Evolutionary conservation across 768 basidiomycete species (phyloP), one percentile per base, ranked within the genome.

Genomic region (Pleurotus pulmonarius): DNA sequence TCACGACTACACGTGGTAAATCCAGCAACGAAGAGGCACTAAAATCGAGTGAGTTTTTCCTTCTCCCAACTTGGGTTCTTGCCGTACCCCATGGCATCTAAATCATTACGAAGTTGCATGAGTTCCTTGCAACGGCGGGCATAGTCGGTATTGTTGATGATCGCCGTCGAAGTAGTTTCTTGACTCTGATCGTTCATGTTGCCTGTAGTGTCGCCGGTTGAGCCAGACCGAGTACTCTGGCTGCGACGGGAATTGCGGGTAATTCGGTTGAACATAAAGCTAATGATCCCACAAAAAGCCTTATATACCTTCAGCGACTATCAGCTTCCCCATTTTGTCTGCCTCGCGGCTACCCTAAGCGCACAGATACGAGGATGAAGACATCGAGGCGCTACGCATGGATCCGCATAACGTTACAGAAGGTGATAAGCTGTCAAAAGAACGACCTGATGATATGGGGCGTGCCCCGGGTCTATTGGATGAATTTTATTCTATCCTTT

Each of bases 1-100:
- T 83, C 4, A 84, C 82, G 0, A 74, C 79, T 8, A 84, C 75
- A 5, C 74, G 70, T n/a, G 83, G 83, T 12, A 83, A 60, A 56
- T 78, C 73, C 0, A 83, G 68, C 34, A 73, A 29, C 5, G 63
- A 63, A 2, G 69, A 62, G 5, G 73, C 76, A 3, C 79, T 81
- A 56, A 8, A 46, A 45, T 11, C 5, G 24, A 49, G 29, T 37
- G 18, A 20, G 34, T 13, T 46, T 40, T 13, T 40, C 38, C 46
- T 5, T 11, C 5, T 16, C 18, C 49, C 40, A 45, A 18, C 9
- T 25, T 1, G 7, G 12, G 25, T 46, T 5, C 15, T 64, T 65
- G 29, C 4, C 29, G 29, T 64, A 66, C 80, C 80, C 80, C 46
- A 81, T 58, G 5, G 65, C 71, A 0, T 69, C 60, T n/a, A 81